phyloP scores from a whole-genome alignment of 1,284 basidiomycete genomes.

The Cryptococcus sp. region DNA sequence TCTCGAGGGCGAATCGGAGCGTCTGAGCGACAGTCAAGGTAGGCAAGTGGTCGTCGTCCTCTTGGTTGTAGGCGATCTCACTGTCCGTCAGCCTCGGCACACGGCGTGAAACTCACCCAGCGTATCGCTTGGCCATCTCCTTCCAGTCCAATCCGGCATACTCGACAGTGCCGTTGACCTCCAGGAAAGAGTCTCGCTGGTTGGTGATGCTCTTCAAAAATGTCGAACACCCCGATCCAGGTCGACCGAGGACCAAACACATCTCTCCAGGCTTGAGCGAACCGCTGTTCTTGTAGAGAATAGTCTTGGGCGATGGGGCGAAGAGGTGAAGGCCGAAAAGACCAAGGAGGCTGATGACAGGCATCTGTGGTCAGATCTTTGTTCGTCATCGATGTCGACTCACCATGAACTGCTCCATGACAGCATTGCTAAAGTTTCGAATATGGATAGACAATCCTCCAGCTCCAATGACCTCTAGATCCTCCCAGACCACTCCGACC shows the following conservation, averaged over 20 bases:
- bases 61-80: conserved; percentile 73
- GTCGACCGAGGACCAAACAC: conserved; percentile 53
- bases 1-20: conserved; percentile 52
- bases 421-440: conserved; percentile 48
- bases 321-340: conserved; percentile 38
- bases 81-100: conserved; percentile 33
- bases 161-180: conserved; percentile 52
- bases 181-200: conserved; percentile 50
- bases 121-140: conserved; percentile 52
- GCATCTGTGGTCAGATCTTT: conserved; percentile 25
- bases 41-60: conserved; percentile 63
- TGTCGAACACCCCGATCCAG: conserved; percentile 46
- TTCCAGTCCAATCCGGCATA: conserved; percentile 54
- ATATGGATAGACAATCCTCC: conserved; percentile 66
- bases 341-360: conserved; percentile 35
- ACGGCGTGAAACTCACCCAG: conserved; percentile 45
- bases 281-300: conserved; percentile 59
- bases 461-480: conserved; percentile 59
- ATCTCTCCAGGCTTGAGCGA: conserved; percentile 62
- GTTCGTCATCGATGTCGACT: background rate
- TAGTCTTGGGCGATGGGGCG: conserved; percentile 51
- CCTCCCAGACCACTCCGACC: conserved; percentile 56
- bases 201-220: conserved; percentile 55
- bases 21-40: conserved; percentile 58
- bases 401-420: conserved; percentile 47